Base-by-base conservation (phyloP, 306 rosid genomes). In the Corylus avellana region DNA sequence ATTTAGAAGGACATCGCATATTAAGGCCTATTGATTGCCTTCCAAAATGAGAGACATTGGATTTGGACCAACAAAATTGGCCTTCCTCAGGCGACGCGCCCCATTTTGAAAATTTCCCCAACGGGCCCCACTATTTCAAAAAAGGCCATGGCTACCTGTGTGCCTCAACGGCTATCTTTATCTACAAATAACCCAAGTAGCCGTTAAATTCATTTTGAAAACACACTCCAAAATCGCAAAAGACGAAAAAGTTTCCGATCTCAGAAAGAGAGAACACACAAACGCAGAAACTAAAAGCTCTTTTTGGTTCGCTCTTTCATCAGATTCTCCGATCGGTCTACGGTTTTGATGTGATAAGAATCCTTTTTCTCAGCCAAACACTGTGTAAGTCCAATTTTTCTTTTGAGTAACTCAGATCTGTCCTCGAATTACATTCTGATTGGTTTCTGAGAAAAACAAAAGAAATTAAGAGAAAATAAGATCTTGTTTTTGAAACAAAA, bases 191-290 rank as follows among this genome's bases (percentile, higher is more conserved):
- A 49, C 46, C 70, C 66, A 58, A 76, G 78, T 81, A 79, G 85
- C 89, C 86, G 75, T 83, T 87, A 8, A 16, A 37, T 66, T 54
- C 73, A 20, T 84, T 82, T 70, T 75, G 84, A 82, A 70, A 67
- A 54, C 75, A 18, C 71, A 53, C 66, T 73, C 20, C 47, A 12
- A 47, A 48, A 35, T 16, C 16, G 47, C 48, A 37, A 37, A 37
- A 66, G 20, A 39, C 46, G 17, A 8, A 66, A 32, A 66, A 37
- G 8, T 68, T 68, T 42, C 22, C 1, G 22, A 18, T 9, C 72
- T 68, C 50, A 47, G 62, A 48, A 63, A 76, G 16, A 9, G 16
- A 1, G 5, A 47, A 32, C 7, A 2, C 7, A 71, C 25, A 29
- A 32, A 53, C 53, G 17, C 59, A 66, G 35, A 2, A 39, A 56